A percentile compares a stretch with the other conserved stretches of the same genome.
These are phyloP conservation scores for Nannochloropsis salina DNA, from an alignment of 108 stramenopile genomes.

Conservation along the genomic window DNA sequence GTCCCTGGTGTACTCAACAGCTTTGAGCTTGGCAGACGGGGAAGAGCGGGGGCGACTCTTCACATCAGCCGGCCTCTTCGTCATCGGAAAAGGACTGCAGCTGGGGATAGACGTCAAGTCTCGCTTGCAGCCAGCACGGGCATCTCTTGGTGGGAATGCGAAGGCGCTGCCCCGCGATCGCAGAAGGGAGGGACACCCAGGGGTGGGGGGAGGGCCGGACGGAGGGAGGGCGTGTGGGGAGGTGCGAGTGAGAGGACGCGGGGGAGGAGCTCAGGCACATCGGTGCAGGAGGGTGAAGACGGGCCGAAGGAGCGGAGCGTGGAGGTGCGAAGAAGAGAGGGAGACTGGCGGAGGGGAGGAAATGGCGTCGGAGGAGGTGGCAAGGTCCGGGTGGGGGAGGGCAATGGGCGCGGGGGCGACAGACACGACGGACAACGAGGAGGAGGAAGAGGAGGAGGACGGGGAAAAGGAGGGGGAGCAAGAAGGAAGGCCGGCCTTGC, in stretches of 20 bases:
- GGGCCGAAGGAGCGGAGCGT: not conserved
- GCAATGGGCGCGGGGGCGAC: not conserved
- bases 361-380: not conserved
- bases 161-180: not conserved
- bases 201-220: not conserved
- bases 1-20: not conserved
- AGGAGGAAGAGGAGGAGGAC: not conserved
- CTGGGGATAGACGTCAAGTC: slow-evolving; percentile 8
- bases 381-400: not conserved
- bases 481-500: not conserved
- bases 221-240: too few relatives aligned
- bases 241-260: not conserved
- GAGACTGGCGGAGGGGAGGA: not conserved
- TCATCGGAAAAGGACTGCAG: slow-evolving; percentile 15
- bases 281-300: not conserved
- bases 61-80: not conserved
- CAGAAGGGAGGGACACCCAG: not conserved
- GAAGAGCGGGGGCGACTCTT: not conserved
- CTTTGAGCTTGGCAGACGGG: not conserved
- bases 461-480: not conserved
- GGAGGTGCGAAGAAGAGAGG: not conserved
- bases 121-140: not conserved
- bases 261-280: not conserved
- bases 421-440: not conserved
- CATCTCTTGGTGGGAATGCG: not conserved